A percentile compares a stretch with the other conserved stretches of the same genome.
These are phyloP conservation scores for Candida piceae DNA, from an alignment of 805 yeast genomes.

Conservation along the genomic window DNA sequence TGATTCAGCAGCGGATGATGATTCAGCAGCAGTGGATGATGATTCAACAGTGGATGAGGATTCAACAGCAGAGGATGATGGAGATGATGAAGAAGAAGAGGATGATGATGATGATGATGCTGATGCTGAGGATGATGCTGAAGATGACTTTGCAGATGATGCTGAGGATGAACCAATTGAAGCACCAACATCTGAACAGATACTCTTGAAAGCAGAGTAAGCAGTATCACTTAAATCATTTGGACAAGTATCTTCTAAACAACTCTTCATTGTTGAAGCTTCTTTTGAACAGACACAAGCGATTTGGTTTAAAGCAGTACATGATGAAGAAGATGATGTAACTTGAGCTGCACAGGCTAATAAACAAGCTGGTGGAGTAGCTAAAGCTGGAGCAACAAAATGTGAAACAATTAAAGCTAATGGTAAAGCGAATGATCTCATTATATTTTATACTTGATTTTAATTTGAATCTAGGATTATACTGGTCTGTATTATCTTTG, in stretches of 20 bases:
- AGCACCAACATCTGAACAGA: constrained; percentile 47
- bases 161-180: constrained; percentile 26
- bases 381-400: constrained; percentile 38
- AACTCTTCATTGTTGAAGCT: constrained; percentile 46
- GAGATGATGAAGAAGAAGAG: constrained; percentile 22
- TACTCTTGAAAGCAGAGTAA: constrained; percentile 45
- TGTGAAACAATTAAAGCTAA: constrained; percentile 33
- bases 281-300: constrained; percentile 64
- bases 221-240: constrained; percentile 55
- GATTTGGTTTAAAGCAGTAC: constrained; percentile 58
- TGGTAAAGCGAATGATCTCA: constrained; percentile 19
- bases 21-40: constrained; percentile 26
- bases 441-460: constrained; percentile 5
- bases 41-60: constrained; percentile 13
- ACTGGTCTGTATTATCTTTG: no score
- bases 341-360: constrained; percentile 83
- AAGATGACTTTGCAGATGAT: constrained; percentile 24
- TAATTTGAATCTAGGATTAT: no score
- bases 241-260: constrained; percentile 71
- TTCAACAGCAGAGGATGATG: constrained; percentile 14
- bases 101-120: constrained; percentile 22
- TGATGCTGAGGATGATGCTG: constrained; percentile 23
- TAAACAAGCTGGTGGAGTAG: constrained; percentile 87
- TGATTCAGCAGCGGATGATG: constrained; percentile 31
- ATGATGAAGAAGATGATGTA: constrained; percentile 44